phyloP scores from a whole-genome alignment of 306 rosid species.

The Cucumis melo region DNA sequence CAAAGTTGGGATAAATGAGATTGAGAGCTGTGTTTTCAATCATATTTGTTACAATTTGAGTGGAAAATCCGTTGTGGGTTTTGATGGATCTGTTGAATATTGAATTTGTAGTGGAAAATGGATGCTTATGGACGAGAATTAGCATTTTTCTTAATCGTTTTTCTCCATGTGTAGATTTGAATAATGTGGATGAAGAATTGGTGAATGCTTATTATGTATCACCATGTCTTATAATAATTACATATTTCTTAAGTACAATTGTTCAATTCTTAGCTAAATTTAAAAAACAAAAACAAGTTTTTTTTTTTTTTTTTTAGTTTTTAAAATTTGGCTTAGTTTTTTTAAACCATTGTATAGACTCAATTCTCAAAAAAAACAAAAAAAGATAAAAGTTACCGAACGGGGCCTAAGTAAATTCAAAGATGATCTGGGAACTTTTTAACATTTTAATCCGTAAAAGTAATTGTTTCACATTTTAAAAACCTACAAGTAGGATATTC shows the following conservation, averaged over 20 bases:
- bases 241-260: no score
- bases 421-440: background rate
- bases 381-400: no score
- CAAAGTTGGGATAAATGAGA: background rate
- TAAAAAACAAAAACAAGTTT: no score
- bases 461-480: background rate
- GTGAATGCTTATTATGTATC: background rate
- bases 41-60: background rate
- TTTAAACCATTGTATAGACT: no score
- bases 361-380: no score
- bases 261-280: no score
- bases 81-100: background rate
- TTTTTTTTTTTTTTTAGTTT: no score
- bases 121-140: background rate
- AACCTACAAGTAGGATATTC: background rate
- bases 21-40: background rate
- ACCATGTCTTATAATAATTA: no score
- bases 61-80: background rate
- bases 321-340: no score
- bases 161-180: background rate
- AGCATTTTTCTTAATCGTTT: background rate
- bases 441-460: background rate
- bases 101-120: background rate
- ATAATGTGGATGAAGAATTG: background rate
- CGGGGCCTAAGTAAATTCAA: background rate